Evolutionary conservation across 345 rosid genomes (phyloP), one percentile per base, ranked within the genome.

Genomic region (Melaleuca quinquenervia): DNA sequence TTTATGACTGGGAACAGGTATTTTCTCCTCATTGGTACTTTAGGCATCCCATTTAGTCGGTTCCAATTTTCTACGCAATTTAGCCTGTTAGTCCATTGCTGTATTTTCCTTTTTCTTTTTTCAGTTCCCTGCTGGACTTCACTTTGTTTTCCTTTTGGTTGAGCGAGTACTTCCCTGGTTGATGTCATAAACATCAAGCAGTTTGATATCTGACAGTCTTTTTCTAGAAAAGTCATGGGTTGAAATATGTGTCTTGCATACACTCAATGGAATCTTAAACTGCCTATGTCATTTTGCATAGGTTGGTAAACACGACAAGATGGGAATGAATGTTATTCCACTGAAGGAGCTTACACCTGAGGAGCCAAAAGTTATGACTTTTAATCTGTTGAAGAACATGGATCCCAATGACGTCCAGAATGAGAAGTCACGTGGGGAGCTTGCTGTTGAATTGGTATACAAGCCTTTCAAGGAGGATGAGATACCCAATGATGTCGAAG

Each of bases 1-100:
- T 96, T 75, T 96, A 91, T 89, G 98, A 97, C 55, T 97, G 98
- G 99, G 98, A 97, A 85, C 95, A 97, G 98, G 99, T 95, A 90
- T 45, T 45, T 13, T 74, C 51, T 84, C 27, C 78, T 56, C 32
- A 52, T 76, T 44, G 53, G 45, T 10, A 48, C 29, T 52, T 78
- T 32, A 18, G 80, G 45, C 21, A 70, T 18, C 80, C 36, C 18
- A 12, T 58, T 58, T n/a, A 58, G 80, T 20, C 24, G 45, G 80
- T 36, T 70, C 80, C 36, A 36, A 36, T 70, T 36, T 70, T 41
- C 80, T 70, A 36, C 80, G 36, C 80, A 36, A 83, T 12, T 32
- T 8, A 13, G 50, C 27, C 80, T n/a, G 29, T 29, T 32, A 29
- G 27, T 84, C 26, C n/a, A 16, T 29, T 62, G 80, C 82, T 11